phyloP scores from a whole-genome alignment of 371 early-diverging fungal species.

The Mortierella sp. region DNA sequence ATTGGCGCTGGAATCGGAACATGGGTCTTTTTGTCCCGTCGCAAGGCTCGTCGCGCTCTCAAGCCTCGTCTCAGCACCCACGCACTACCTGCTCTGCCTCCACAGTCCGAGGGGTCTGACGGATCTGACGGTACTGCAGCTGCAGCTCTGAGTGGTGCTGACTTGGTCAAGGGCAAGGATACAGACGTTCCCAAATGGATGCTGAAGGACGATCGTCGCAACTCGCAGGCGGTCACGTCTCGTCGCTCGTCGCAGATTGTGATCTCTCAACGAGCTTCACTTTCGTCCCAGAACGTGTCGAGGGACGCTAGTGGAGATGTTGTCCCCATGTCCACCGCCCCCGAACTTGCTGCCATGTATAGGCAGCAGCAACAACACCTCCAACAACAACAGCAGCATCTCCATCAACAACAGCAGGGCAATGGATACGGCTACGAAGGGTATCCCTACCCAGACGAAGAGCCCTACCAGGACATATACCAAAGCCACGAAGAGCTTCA shows the following conservation, averaged over 20 bases:
- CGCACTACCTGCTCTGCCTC: neutral
- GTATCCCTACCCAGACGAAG: neutral
- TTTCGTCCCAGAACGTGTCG: neutral
- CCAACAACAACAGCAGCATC: neutral
- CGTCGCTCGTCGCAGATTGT: constrained; percentile 1
- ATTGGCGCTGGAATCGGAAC: constrained; percentile 19
- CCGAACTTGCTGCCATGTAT: constrained; percentile 1
- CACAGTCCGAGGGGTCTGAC: neutral
- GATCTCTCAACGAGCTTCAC: constrained; percentile 10
- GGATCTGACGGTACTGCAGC: neutral
- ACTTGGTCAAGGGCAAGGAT: neutral
- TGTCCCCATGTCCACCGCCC: constrained; percentile 1
- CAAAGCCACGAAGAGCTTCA: constrained; percentile 1
- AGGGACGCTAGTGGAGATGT: neutral
- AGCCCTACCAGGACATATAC: constrained; percentile 2
- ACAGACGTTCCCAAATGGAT: constrained; percentile 1
- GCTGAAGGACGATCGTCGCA: neutral
- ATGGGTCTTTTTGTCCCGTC: constrained; percentile 3
- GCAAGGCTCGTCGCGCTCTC: neutral
- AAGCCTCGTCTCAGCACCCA: neutral
- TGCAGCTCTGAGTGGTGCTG: neutral
- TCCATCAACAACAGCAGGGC: neutral
- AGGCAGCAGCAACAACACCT: neutral
- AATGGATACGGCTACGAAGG: neutral
- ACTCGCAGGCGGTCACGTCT: neutral